Evolutionary conservation across 352 stramenopile genomes (phyloP), one percentile per base, ranked within the genome.

Genomic region (Thraustochytrium striatum): DNA sequence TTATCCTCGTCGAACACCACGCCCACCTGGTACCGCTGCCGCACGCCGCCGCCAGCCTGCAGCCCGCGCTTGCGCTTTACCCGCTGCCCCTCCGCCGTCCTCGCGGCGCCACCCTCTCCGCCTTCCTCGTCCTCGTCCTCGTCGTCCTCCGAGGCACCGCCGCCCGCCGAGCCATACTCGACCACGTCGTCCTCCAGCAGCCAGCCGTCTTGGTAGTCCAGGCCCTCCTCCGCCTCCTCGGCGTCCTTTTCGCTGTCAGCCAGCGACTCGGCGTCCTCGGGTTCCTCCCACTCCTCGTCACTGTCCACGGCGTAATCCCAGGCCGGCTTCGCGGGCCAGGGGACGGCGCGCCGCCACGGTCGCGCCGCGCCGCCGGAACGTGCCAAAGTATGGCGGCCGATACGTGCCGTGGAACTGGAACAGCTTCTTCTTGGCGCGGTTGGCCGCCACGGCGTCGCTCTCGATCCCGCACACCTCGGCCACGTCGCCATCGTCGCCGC

Each of bases 131-230:
- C 52, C 21, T 72, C 65, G 5, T 28, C 43, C 21, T 75, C 65
- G 3, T 75, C 65, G 3, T 58, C 35, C 1, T 72, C 35, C 44
- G 44, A 47, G 28, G 21, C 65, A 25, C 47, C 25, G 16, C 47
- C 47, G 25, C 16, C 47, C 9, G 41, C 41, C 0, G n/a, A 39
- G 25, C 3, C 41, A 3, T 75, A 75, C 35, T 62, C 65, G 39
- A 75, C 52, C 13, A 55, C 65, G 7, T 75, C 65, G 32, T 75
- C 65, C 19, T 38, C 30, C 39, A 75, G 7, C 0, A 75, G 39
- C 65, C 65, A 75, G 32, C 65, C 65, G 39, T 75, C 65, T 30
- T 75, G 65, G 65, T 75, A 75, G 50, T 75, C 65, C n/a, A 75
- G 65, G 25, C 16, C 47, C 21, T 75, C 65, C 52, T 75, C 50